A percentile compares a stretch with the other conserved stretches of the same genome.
These are phyloP conservation scores for Entomortierella parvispora DNA, from an alignment of 192 early-diverging fungal genomes.

Conservation along the genomic window DNA sequence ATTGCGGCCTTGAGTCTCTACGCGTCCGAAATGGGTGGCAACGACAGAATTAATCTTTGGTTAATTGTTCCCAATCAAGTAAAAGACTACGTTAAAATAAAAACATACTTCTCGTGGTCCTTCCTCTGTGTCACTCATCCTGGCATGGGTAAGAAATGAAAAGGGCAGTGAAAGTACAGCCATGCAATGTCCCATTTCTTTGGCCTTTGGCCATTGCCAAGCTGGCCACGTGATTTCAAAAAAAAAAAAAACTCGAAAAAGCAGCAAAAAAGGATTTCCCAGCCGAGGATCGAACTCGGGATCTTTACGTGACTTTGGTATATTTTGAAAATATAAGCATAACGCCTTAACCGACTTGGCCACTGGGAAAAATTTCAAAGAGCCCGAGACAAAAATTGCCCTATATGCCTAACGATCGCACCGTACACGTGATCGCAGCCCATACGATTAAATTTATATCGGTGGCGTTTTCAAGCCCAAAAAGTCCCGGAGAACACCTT, in stretches of 20 bases:
- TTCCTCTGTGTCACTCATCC: constrained; percentile 38
- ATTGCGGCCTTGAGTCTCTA: constrained; percentile 56
- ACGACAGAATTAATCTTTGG: not conserved
- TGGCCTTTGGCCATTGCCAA: no score
- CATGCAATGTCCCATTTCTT: no score
- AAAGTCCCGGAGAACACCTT: no score
- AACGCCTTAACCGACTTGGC: constrained; percentile 68
- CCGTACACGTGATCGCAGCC: no score
- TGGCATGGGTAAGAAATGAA: not conserved
- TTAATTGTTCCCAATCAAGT: not conserved
- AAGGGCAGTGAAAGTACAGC: not conserved
- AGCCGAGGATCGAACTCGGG: constrained; percentile 77
- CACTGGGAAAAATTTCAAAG: constrained; percentile 57
- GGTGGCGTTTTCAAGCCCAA: no score
- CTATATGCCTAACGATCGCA: not conserved
- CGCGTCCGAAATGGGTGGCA: not conserved
- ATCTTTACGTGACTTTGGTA: constrained; percentile 69
- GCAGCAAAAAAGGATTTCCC: constrained; percentile 54
- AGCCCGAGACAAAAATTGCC: not conserved
- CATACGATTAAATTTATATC: no score
- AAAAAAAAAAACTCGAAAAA: not conserved
- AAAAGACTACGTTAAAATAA: not conserved
- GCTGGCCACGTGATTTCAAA: not conserved
- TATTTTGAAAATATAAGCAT: constrained; percentile 70
- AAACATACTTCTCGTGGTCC: constrained; percentile 30